Evolutionary conservation across 2,329 filamentous ascomycete genomes (phyloP).

Genomic region (Coniella vitis): DNA sequence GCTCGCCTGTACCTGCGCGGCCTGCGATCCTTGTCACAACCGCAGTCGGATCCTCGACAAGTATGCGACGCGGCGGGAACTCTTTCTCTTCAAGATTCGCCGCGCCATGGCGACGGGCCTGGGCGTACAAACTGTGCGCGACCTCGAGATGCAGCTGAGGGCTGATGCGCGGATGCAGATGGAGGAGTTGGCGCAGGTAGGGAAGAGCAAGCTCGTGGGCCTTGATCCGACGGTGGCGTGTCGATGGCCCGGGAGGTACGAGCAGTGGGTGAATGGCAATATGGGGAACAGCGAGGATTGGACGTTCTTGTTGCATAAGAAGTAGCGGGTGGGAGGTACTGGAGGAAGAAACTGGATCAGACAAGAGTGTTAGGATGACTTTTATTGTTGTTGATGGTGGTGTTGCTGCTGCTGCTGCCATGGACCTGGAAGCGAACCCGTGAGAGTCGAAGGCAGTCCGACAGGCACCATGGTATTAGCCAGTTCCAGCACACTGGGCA

Average conservation of each 20-base stretch:
- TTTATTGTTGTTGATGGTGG: not conserved
- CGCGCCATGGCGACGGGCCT: slow-evolving; percentile 41
- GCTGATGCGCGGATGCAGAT: slow-evolving; percentile 3
- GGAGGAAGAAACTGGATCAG: not conserved
- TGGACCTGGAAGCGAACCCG: slow-evolving; percentile 4
- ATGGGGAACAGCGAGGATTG: slow-evolving; percentile 11
- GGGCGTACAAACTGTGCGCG: slow-evolving; percentile 18
- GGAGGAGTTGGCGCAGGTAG: slow-evolving; percentile 7
- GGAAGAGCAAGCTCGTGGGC: not conserved
- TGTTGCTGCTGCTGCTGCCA: slow-evolving; percentile 1
- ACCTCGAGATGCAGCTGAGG: slow-evolving; percentile 10
- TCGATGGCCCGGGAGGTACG: slow-evolving; percentile 13
- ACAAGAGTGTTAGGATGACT: not conserved
- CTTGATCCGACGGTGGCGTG: slow-evolving; percentile 9
- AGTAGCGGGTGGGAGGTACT: no score
- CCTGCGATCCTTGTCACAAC: slow-evolving; percentile 14
- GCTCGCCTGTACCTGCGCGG: slow-evolving; percentile 16
- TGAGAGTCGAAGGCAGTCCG: slow-evolving; percentile 9
- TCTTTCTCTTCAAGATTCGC: slow-evolving; percentile 38
- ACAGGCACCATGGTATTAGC: slow-evolving; percentile 14
- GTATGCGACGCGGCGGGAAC: slow-evolving; percentile 7
- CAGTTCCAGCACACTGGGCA: slow-evolving; percentile 13
- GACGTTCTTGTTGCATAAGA: slow-evolving; percentile 7
- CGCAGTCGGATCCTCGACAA: slow-evolving; percentile 7
- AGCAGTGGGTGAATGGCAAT: slow-evolving; percentile 12